Percentiles rank a stretch among this genome's conserved stretches.
These are phyloP conservation scores for Pilatotrama ljubarskyi DNA, from an alignment of 768 basidiomycete species.

Conservation along the genomic window DNA sequence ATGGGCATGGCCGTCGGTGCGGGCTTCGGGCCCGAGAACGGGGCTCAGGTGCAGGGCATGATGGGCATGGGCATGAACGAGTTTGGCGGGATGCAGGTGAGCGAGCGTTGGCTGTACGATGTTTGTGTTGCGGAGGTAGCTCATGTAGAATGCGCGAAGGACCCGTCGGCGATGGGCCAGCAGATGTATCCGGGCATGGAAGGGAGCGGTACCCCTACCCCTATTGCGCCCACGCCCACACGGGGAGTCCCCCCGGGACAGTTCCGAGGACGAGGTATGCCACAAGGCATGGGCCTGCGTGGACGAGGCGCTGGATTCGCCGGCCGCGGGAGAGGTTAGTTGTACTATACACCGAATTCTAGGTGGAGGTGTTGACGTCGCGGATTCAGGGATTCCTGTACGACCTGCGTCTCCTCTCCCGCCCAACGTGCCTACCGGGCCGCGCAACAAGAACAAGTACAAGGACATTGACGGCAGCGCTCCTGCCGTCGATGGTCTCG, in stretches of 20 bases:
- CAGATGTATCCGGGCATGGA: slow-evolving; percentile 73
- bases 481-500: slow-evolving; percentile 84
- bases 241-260: slow-evolving; percentile 38
- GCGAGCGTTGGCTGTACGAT: slow-evolving; percentile 24
- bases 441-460: slow-evolving; percentile 86
- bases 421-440: slow-evolving; percentile 85
- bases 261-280: slow-evolving; percentile 47
- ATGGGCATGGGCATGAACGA: slow-evolving; percentile 76
- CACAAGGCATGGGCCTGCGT: slow-evolving; percentile 38
- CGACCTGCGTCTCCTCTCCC: slow-evolving; percentile 84
- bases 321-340: slow-evolving; percentile 46
- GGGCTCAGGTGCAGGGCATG: slow-evolving; percentile 52
- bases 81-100: slow-evolving; percentile 68
- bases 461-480: slow-evolving; percentile 87
- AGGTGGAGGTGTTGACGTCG: neutral
- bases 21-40: slow-evolving; percentile 35
- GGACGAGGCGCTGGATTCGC: slow-evolving; percentile 43
- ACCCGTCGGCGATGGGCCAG: slow-evolving; percentile 60
- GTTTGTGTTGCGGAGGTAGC: neutral
- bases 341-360: neutral
- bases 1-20: slow-evolving; percentile 36
- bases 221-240: slow-evolving; percentile 30
- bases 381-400: slow-evolving; percentile 46
- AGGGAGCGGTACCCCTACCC: slow-evolving; percentile 47
- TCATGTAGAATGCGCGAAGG: slow-evolving; percentile 38